These are phyloP conservation scores for Schizochytrium sp. DNA, from an alignment of 108 stramenopile species.

Conservation along the genomic window DNA sequence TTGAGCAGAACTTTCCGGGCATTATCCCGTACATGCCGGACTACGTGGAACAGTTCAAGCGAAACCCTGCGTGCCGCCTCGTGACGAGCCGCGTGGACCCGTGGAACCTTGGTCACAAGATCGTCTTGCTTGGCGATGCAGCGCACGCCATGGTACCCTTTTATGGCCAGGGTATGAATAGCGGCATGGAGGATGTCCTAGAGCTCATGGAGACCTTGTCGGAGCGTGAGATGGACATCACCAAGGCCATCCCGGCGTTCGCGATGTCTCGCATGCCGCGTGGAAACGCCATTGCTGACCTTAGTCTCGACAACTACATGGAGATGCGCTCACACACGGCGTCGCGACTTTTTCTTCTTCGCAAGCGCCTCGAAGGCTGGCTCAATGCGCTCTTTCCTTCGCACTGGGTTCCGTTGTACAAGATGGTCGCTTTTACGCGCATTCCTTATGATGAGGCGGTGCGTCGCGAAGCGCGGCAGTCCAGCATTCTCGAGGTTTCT, in stretches of 20 bases:
- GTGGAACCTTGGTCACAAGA: slow-evolving; percentile 35
- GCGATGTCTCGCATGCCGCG: neutral
- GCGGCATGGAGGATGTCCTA: slow-evolving; percentile 69
- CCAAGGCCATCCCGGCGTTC: neutral
- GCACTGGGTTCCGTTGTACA: slow-evolving; percentile 20
- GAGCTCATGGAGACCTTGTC: slow-evolving; percentile 28
- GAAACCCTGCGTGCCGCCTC: slow-evolving; percentile 50
- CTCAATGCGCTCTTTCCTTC: slow-evolving; percentile 7
- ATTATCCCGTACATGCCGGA: slow-evolving; percentile 36
- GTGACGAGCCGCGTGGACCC: slow-evolving; percentile 51
- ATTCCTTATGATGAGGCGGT: slow-evolving; percentile 31
- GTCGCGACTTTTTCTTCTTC: neutral
- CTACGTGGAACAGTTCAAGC: slow-evolving; percentile 61
- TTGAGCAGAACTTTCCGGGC: slow-evolving; percentile 52
- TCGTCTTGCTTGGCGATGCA: slow-evolving; percentile 70
- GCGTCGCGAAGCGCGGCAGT: slow-evolving; percentile 8
- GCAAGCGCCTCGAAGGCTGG: slow-evolving; percentile 11
- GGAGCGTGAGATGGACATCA: neutral
- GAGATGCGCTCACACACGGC: slow-evolving; percentile 31
- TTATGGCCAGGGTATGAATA: slow-evolving; percentile 78
- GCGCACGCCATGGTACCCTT: slow-evolving; percentile 75
- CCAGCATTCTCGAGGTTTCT: neutral
- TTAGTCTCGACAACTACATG: slow-evolving; percentile 30
- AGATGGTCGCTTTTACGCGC: slow-evolving; percentile 27
- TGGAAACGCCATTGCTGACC: slow-evolving; percentile 25